Evolutionary conservation across 2,329 filamentous ascomycete genomes (phyloP).

Genomic region (Plenodomus biglobosus): DNA sequence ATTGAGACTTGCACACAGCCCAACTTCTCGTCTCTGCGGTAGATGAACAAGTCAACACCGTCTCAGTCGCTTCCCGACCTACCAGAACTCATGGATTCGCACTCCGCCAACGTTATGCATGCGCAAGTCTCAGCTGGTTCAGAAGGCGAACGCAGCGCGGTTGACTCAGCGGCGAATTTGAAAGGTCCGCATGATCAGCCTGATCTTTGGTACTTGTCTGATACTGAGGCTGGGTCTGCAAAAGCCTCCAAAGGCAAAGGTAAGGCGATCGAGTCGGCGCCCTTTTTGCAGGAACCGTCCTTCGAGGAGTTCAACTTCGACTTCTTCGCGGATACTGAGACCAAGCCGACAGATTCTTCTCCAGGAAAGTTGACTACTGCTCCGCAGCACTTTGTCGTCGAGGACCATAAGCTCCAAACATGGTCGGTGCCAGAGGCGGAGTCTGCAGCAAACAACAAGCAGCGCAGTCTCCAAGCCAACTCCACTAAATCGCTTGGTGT

Average conservation of each 20-base stretch:
- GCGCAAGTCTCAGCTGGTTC: neutral
- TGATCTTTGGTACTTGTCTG: neutral
- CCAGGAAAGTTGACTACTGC: no score
- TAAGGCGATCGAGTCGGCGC: neutral
- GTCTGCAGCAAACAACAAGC: neutral
- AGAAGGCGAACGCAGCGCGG: neutral
- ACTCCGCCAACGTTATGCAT: neutral
- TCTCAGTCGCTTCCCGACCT: neutral
- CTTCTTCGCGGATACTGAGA: neutral
- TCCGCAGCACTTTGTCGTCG: neutral
- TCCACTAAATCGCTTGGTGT: neutral
- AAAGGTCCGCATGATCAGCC: neutral
- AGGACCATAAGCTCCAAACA: neutral
- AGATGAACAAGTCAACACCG: neutral
- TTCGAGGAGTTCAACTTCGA: neutral
- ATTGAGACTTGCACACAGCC: neutral
- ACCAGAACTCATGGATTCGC: neutral
- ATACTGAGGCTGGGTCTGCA: neutral
- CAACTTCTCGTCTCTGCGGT: neutral
- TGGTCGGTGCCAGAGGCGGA: neutral
- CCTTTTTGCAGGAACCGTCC: neutral
- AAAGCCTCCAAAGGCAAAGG: neutral
- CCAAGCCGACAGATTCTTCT: neutral
- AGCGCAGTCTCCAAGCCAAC: neutral
- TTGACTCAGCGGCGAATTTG: neutral